A percentile compares a stretch with the other conserved stretches of the same genome.
Conservation (phyloP, 2,329 filamentous ascomycete species). For the Elsinoe batatas region DNA sequence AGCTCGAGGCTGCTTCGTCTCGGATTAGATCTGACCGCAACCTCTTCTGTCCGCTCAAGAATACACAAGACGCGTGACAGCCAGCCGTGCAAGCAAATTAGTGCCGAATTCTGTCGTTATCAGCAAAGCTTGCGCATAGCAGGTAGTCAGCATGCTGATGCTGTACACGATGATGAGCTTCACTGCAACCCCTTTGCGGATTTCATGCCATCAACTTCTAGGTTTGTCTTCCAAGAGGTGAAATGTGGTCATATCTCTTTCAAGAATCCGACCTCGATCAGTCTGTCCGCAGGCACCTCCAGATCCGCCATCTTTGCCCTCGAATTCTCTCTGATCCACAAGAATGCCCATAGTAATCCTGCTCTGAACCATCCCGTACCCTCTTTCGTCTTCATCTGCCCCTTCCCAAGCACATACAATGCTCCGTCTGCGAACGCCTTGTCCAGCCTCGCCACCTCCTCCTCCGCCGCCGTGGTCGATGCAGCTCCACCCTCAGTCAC, state of each 20-base stretch:
- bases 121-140: too few species aligned
- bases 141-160: too few species aligned
- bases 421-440: conserved; percentile 18
- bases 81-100: too few species aligned
- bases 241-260: conserved; percentile 12
- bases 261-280: conserved; percentile 57
- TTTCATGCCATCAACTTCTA: too few species aligned
- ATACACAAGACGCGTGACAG: too few species aligned
- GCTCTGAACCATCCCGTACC: conserved; percentile 36
- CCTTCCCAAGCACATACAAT: conserved; percentile 22
- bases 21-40: too few species aligned
- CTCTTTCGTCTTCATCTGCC: conserved; percentile 19
- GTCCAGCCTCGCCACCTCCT: conserved; percentile 17
- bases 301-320: conserved; percentile 57
- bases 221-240: too few species aligned
- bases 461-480: not conserved
- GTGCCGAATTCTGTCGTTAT: too few species aligned
- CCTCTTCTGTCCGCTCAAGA: too few species aligned
- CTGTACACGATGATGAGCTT: too few species aligned
- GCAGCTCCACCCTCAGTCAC: not conserved
- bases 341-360: conserved; percentile 44
- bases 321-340: conserved; percentile 58
- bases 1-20: too few species aligned
- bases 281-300: conserved; percentile 47
- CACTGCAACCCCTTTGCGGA: too few species aligned